Evolutionary conservation across 768 basidiomycete genomes (phyloP), one percentile per base, ranked within the genome.

Genomic region (Phlegmacium glaucopus): DNA sequence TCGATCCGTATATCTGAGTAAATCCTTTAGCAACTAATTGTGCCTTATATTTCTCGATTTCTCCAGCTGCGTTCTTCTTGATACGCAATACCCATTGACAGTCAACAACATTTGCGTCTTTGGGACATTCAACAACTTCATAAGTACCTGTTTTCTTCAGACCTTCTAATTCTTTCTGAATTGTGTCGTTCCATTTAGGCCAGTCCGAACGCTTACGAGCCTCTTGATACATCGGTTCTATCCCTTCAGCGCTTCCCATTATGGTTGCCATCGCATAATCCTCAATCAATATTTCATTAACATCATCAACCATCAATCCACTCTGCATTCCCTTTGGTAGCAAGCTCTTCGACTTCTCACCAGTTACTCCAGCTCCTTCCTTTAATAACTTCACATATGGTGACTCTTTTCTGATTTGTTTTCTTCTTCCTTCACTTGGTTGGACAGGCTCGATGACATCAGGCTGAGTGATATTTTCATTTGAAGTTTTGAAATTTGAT

Each of bases 1-100:
- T 73, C 70, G 25, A 73, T n/a, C n/a, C n/a, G n/a, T n/a, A n/a
- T n/a, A n/a, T n/a, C n/a, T 45, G 30, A 1, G 62, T 58, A 59
- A 64, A 75, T 38, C 61, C 64, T 39, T 56, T 48, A 4, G 59
- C 65, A n/a, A 70, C 63, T 10, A 66, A 58, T 26, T 51, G 44
- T 26, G 59, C 65, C 49, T 71, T 75, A 57, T 66, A 59, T 36
- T 53, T 51, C 38, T 56, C 38, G 36, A 56, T 41, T 6, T 41
- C 25, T 27, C 55, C 48, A 9, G 36, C 47, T 18, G 50, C 53
- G 45, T 58, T 49, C 44, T 48, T 47, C 49, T 58, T 60, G 47
- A 56, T n/a, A n/a, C n/a, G n/a, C n/a, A n/a, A n/a, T n/a, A 58
- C 22, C 40, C 22, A 17, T 17, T 38, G 28, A 37, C 42, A 39